Percentiles rank a stretch among this genome's conserved stretches.
Conservation (phyloP, 441 rosid genomes). For the Sinapis alba region DNA sequence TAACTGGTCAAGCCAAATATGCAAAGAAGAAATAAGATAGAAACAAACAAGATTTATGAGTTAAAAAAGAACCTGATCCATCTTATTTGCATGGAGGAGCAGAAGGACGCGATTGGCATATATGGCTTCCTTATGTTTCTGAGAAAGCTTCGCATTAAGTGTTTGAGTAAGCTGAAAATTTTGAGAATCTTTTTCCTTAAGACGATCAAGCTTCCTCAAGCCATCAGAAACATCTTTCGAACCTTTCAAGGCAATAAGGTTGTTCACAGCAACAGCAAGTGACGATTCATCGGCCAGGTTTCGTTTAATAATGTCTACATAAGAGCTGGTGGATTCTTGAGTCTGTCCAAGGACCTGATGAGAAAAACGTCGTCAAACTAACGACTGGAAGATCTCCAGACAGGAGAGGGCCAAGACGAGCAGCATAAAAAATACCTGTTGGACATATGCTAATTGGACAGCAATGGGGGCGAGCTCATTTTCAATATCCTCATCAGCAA, state of each 20-base stretch:
- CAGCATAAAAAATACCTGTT: constrained; percentile 56
- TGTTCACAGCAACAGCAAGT: constrained; percentile 82
- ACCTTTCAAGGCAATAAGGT: constrained; percentile 76
- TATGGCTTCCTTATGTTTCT: constrained; percentile 72
- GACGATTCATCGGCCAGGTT: constrained; percentile 82
- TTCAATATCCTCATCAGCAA: constrained; percentile 82
- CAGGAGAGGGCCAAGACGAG: background rate
- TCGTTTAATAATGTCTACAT: constrained; percentile 58
- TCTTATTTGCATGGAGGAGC: constrained; percentile 86
- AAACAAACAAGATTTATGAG: constrained; percentile 16
- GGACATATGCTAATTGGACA: constrained; percentile 85
- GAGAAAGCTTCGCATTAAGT: constrained; percentile 78
- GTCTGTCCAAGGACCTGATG: constrained; percentile 67
- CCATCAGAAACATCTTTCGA: constrained; percentile 80
- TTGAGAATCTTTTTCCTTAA: constrained; percentile 67
- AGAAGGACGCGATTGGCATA: constrained; percentile 78
- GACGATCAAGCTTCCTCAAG: constrained; percentile 81
- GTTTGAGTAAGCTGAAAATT: constrained; percentile 64
- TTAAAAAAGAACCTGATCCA: constrained; percentile 60
- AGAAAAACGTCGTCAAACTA: constrained; percentile 34
- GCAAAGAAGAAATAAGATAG: constrained; percentile 2
- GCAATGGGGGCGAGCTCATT: constrained; percentile 81
- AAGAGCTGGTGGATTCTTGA: constrained; percentile 68
- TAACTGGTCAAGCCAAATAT: background rate
- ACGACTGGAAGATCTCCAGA: background rate